phyloP scores from a whole-genome alignment of 495 filamentous ascomycete genomes.

The Schizothecium vesticola region DNA sequence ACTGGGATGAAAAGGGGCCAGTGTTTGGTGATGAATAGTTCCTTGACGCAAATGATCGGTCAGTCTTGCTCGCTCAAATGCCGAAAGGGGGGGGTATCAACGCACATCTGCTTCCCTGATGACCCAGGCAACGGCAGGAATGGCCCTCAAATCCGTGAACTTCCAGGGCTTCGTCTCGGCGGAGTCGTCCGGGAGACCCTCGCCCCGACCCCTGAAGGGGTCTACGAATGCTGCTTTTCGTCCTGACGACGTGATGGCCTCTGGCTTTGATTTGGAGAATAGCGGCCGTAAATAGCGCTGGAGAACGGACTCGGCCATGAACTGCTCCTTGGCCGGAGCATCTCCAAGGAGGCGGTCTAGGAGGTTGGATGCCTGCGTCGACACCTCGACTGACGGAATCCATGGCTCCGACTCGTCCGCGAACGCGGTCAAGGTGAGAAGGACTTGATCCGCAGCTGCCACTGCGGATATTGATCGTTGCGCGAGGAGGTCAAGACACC shows the following conservation, averaged over 20 bases:
- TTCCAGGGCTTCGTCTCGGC: conserved; percentile 72
- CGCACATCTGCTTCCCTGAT: conserved; percentile 46
- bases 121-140: conserved; percentile 63
- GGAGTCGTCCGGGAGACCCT: conserved; percentile 39
- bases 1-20: conserved; percentile 85
- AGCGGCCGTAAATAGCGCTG: conserved; percentile 55
- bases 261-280: conserved; percentile 61
- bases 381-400: conserved; percentile 12
- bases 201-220: conserved; percentile 27
- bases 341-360: conserved; percentile 29
- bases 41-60: not conserved
- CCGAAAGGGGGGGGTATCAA: conserved; percentile 2
- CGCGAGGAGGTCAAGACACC: conserved; percentile 13
- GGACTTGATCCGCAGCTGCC: not conserved
- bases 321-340: conserved; percentile 12
- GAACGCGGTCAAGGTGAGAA: not conserved
- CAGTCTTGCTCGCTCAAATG: not conserved
- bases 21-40: conserved; percentile 29
- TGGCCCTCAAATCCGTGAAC: conserved; percentile 51
- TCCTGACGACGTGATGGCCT: conserved; percentile 56
- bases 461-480: not conserved
- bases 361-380: conserved; percentile 32
- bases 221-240: conserved; percentile 52
- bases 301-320: conserved; percentile 53
- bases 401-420: conserved; percentile 31